Evolutionary conservation across 2,329 filamentous ascomycete species (phyloP), one percentile per base, ranked within the genome.

Genomic region (Thermothelomyces thermophilus): DNA sequence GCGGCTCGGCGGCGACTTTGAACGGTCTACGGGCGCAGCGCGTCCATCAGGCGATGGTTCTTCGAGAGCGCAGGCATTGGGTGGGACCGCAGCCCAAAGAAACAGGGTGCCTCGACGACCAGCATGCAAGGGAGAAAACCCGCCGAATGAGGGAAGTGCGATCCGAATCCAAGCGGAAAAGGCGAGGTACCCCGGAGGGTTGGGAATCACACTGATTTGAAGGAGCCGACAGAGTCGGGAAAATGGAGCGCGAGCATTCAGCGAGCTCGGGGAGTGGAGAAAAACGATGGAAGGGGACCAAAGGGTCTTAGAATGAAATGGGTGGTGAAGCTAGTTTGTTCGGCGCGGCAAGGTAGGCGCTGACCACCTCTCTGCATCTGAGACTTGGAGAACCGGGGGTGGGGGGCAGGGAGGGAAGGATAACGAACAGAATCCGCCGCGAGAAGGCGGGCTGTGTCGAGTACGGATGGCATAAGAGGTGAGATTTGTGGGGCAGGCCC

Each of bases 41-140:
- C 42, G 51, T 55, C 58, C 58, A 60, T 60, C 49, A 55, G 58
- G 55, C 47, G 30, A 44, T 49, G 50, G 50, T 53, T 53, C 43
- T 52, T 40, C 36, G 48, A 52, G 42, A 34, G 46, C 41, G 42
- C 43, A 33, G 35, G 53, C 53, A 48, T 51, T 44, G 49, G 49
- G 34, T n/a, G 46, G 37, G 40, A 35, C 16, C n/a, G 37, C 47
- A 20, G 37, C 33, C 41, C 33, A 39, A 40, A 20, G 13, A 17
- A 47, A 37, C 24, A 42, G 26, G n/a, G 22, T 9, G 41, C 26
- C 36, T 49, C 30, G 20, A 26, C 17, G 36, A 40, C 31, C 47
- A 42, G 31, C 37, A 35, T 39, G 22, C 40, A 45, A 44, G 17
- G 17, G 11, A 28, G 28, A 39, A 37, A 45, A 34, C 26, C n/a